Evolutionary conservation across 177 flowering plant species (phyloP).

Genomic region (Tripterygium wilfordii): DNA sequence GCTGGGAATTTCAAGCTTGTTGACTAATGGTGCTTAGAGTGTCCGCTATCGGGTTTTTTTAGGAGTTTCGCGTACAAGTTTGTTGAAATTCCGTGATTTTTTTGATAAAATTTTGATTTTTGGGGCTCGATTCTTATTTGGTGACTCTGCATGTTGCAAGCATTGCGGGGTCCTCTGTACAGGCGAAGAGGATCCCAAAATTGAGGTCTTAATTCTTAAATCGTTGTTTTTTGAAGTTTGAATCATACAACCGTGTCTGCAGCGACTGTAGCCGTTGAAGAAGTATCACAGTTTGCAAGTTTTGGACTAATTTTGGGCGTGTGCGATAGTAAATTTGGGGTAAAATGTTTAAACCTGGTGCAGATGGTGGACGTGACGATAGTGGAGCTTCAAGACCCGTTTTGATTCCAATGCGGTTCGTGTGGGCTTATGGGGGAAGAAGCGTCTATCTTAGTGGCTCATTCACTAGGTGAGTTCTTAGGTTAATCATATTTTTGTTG

Average conservation of each 20-base stretch:
- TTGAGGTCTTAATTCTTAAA: neutral
- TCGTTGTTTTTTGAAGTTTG: neutral
- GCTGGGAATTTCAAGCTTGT: too few relatives aligned
- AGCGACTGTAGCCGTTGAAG: neutral
- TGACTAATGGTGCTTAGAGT: too few relatives aligned
- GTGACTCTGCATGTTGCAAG: slow-evolving; percentile 30
- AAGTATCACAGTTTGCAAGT: slow-evolving; percentile 4
- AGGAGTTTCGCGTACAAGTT: too few relatives aligned
- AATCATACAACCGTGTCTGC: neutral
- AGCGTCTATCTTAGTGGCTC: slow-evolving; percentile 44
- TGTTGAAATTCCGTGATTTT: slow-evolving; percentile 4
- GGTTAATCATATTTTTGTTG: neutral
- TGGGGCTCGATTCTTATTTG: slow-evolving; percentile 17
- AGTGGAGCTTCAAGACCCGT: slow-evolving; percentile 14
- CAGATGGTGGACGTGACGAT: slow-evolving; percentile 16
- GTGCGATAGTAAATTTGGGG: too few relatives aligned
- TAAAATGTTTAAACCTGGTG: slow-evolving; percentile 19
- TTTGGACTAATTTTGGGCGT: slow-evolving; percentile 4
- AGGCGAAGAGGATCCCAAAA: slow-evolving; percentile 57
- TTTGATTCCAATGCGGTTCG: slow-evolving; percentile 36
- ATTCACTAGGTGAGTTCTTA: slow-evolving; percentile 37
- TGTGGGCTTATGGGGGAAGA: slow-evolving; percentile 56
- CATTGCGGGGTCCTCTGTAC: slow-evolving; percentile 49
- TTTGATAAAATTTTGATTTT: slow-evolving; percentile 1
- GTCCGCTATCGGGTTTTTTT: too few relatives aligned